Conservation (phyloP, 768 basidiomycete genomes). For the Boletus sp. region DNA sequence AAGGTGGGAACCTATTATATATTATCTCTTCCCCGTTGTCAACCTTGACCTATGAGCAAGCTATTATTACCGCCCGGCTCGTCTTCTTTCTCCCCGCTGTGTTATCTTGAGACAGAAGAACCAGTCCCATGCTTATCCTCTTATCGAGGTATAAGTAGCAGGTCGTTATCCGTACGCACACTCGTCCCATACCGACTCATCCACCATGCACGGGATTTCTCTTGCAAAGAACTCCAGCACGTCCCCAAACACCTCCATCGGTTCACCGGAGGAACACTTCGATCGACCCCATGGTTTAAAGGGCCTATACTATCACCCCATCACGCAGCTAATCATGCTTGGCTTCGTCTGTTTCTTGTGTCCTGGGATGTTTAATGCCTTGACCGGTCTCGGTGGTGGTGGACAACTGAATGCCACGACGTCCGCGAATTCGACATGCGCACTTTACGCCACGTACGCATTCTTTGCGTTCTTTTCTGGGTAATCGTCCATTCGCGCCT, state of each 20-base stretch:
- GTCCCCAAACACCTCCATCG: background rate
- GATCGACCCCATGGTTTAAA: slow-evolving; percentile 49
- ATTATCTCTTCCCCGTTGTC: background rate
- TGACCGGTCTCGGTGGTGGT: slow-evolving; percentile 75
- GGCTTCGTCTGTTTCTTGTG: slow-evolving; percentile 63
- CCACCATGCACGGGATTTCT: background rate
- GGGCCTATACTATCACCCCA: slow-evolving; percentile 56
- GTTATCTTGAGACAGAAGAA: background rate
- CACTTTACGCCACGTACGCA: slow-evolving; percentile 62
- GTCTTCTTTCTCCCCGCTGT: background rate
- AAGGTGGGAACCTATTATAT: background rate
- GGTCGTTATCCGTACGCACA: background rate
- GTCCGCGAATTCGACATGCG: slow-evolving; percentile 67
- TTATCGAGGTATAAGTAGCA: slow-evolving; percentile 6
- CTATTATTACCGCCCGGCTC: slow-evolving; percentile 1
- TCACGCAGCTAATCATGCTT: slow-evolving; percentile 60
- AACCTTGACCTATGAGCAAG: background rate
- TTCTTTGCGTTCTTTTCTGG: slow-evolving; percentile 63
- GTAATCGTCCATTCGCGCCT: slow-evolving; percentile 34
- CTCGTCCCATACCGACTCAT: background rate
- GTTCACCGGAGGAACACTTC: slow-evolving; percentile 27
- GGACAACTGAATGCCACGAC: slow-evolving; percentile 67
- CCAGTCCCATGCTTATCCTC: background rate
- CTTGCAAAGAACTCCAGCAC: slow-evolving; percentile 1
- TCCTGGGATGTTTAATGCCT: slow-evolving; percentile 70